Conservation (phyloP, 768 basidiomycete genomes). For the Hemileccinum impolitum region DNA sequence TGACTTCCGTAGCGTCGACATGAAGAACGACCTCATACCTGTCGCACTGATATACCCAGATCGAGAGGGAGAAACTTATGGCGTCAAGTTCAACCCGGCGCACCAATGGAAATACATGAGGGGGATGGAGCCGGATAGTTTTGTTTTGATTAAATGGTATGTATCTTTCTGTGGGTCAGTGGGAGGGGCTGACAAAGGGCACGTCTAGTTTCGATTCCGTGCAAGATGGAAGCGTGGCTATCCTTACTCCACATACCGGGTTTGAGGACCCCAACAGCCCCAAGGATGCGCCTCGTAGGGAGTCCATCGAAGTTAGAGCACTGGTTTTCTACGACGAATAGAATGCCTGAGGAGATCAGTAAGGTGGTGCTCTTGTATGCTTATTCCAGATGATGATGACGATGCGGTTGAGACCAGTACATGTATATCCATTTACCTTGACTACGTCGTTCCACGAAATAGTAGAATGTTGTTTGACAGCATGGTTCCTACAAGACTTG, state of each 20-base stretch:
- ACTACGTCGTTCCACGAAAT: too few species aligned
- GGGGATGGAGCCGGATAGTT: conserved; percentile 45
- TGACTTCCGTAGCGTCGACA: conserved; percentile 44
- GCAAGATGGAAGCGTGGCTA: conserved; percentile 33
- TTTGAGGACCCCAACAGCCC: conserved; percentile 35
- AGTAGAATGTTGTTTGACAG: too few species aligned
- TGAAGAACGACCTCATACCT: conserved; percentile 35
- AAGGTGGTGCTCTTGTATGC: too few species aligned
- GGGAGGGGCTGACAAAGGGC: too few species aligned
- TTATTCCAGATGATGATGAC: too few species aligned
- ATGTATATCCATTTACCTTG: too few species aligned
- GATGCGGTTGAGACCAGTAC: too few species aligned
- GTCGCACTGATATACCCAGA: too few species aligned
- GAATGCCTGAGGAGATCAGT: too few species aligned
- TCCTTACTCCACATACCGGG: conserved; percentile 32
- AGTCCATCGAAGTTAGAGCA: too few species aligned
- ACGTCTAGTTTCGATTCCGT: conserved; percentile 31
- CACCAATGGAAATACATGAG: conserved; percentile 50
- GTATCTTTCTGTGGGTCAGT: background rate
- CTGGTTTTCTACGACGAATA: conserved; percentile 33
- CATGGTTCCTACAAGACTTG: too few species aligned
- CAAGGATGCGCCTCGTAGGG: conserved; percentile 25
- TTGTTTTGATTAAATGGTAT: conserved; percentile 48
- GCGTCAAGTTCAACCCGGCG: conserved; percentile 35
- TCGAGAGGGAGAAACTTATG: conserved; percentile 44